A percentile compares a stretch with the other conserved stretches of the same genome.
Evolutionary conservation across 305 asterid species (phyloP).

Genomic region (Fraxinus velutina): DNA sequence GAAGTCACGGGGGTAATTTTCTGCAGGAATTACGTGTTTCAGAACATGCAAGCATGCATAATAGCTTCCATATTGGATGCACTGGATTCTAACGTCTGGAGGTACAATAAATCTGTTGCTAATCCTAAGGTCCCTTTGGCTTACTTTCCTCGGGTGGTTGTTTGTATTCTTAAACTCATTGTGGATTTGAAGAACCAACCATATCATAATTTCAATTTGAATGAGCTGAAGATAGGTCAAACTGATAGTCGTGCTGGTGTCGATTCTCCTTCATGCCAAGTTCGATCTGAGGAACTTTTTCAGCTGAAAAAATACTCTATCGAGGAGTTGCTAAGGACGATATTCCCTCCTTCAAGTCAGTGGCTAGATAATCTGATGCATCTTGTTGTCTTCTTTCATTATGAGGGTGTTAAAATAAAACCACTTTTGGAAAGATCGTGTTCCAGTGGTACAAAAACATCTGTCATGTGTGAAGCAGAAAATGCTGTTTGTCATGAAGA

Average conservation of each 20-base stretch:
- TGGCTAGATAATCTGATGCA: constrained; percentile 86
- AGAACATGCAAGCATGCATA: constrained; percentile 66
- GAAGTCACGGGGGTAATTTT: constrained; percentile 59
- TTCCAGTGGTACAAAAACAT: constrained; percentile 62
- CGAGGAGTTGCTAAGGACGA: constrained; percentile 63
- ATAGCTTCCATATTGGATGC: constrained; percentile 62
- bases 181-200: constrained; percentile 61
- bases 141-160: constrained; percentile 74
- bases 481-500: constrained; percentile 76
- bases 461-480: constrained; percentile 72
- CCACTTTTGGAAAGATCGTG: constrained; percentile 69
- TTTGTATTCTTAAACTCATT: constrained; percentile 62
- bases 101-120: constrained; percentile 43
- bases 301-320: constrained; percentile 55
- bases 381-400: constrained; percentile 67
- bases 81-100: constrained; percentile 64
- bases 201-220: constrained; percentile 43
- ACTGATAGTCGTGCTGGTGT: constrained; percentile 27
- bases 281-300: constrained; percentile 35
- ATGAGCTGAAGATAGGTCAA: constrained; percentile 36
- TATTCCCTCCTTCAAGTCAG: constrained; percentile 64
- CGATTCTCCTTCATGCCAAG: constrained; percentile 52
- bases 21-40: constrained; percentile 50
- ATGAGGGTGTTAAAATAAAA: constrained; percentile 74
- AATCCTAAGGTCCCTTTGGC: constrained; percentile 67